phyloP scores from a whole-genome alignment of 2,329 filamentous ascomycete genomes.

The Colletotrichum eleusines region DNA sequence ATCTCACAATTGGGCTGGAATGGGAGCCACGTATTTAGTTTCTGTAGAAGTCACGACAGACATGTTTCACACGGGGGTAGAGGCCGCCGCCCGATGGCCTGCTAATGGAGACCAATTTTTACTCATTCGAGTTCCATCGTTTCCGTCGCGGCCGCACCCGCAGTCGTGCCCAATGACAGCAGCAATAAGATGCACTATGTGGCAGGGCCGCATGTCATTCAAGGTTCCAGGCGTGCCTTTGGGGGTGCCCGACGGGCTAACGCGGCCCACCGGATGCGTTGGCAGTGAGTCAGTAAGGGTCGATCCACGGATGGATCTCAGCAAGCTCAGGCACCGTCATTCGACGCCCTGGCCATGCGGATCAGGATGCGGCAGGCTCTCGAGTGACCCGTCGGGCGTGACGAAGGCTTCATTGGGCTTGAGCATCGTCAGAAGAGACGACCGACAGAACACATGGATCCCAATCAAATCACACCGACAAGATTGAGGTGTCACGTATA shows the following conservation, averaged over 20 bases:
- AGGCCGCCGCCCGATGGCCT: constrained; percentile 18
- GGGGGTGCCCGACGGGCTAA: constrained; percentile 24
- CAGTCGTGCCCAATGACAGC: constrained; percentile 24
- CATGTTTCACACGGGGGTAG: constrained; percentile 17
- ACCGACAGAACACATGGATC: not conserved
- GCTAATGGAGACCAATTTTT: constrained; percentile 17
- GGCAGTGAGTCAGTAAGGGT: constrained; percentile 39
- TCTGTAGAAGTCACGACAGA: constrained; percentile 1
- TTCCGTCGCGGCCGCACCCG: constrained; percentile 28
- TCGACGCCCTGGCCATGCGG: constrained; percentile 13
- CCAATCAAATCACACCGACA: constrained; percentile 32
- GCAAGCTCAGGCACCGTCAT: constrained; percentile 29
- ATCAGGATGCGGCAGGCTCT: constrained; percentile 10
- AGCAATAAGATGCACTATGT: not conserved
- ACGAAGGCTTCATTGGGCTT: constrained; percentile 20
- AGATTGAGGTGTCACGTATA: constrained; percentile 37
- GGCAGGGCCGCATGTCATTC: constrained; percentile 35
- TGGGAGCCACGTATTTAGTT: not conserved
- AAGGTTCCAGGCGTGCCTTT: constrained; percentile 24
- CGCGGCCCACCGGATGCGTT: constrained; percentile 37
- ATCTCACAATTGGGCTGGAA: constrained; percentile 16
- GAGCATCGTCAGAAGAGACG: not conserved
- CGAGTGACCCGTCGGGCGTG: constrained; percentile 17
- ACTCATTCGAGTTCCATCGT: constrained; percentile 8
- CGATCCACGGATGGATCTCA: constrained; percentile 33